phyloP scores from a whole-genome alignment of 352 stramenopile species.

The Phytopythium sindhum region DNA sequence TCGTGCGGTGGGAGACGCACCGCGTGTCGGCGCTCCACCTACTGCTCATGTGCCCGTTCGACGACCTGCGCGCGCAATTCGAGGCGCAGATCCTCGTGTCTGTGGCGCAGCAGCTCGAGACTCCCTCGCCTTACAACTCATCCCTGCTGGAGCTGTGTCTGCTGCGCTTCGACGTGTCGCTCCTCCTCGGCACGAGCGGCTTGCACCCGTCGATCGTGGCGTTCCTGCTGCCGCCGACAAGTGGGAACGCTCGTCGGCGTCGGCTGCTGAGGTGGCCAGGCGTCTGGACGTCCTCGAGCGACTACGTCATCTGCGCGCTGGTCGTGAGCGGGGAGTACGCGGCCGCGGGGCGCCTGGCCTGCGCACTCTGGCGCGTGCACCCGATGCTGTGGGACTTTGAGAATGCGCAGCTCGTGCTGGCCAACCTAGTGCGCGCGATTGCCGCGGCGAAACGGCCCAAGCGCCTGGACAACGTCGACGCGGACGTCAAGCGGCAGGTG shows the following conservation, averaged over 20 bases:
- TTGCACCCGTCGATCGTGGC: slow-evolving; percentile 38
- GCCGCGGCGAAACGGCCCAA: slow-evolving; percentile 3
- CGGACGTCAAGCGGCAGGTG: slow-evolving; percentile 26
- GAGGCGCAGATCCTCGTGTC: slow-evolving; percentile 22
- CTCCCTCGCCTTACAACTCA: slow-evolving; percentile 15
- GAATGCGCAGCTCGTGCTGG: slow-evolving; percentile 54
- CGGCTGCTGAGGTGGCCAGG: slow-evolving; percentile 1
- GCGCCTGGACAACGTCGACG: slow-evolving; percentile 4
- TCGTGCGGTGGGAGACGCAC: slow-evolving; percentile 31
- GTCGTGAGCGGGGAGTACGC: slow-evolving; percentile 43
- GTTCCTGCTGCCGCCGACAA: slow-evolving; percentile 26
- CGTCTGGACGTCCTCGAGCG: slow-evolving; percentile 56
- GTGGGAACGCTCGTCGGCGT: not conserved
- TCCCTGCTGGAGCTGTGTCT: slow-evolving; percentile 47
- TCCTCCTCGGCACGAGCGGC: slow-evolving; percentile 30
- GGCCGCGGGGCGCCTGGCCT: slow-evolving; percentile 44
- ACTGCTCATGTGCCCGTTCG: slow-evolving; percentile 59
- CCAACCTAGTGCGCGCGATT: slow-evolving; percentile 47
- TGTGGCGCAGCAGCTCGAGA: slow-evolving; percentile 12
- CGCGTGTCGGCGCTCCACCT: slow-evolving; percentile 38
- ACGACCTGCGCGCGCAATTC: slow-evolving; percentile 38
- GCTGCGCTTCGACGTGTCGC: slow-evolving; percentile 52
- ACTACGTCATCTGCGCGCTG: slow-evolving; percentile 69
- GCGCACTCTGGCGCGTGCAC: slow-evolving; percentile 49
- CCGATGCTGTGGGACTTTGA: slow-evolving; percentile 69